These are phyloP conservation scores for Rhynchosporium graminicola DNA, from an alignment of 2,329 filamentous ascomycete species.

Conservation along the genomic window DNA sequence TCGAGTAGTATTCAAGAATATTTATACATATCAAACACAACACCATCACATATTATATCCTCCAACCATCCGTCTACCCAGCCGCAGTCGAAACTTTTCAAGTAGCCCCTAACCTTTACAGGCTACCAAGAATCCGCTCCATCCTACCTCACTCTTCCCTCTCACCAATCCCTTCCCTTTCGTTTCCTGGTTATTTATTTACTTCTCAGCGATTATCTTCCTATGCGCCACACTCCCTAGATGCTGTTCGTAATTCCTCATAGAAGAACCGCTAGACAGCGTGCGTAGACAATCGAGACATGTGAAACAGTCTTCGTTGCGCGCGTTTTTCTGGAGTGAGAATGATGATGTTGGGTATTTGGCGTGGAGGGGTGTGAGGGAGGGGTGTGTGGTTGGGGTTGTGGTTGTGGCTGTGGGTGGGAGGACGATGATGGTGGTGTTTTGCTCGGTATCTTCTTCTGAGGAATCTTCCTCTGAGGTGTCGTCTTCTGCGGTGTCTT, in stretches of 20 bases:
- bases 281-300: background rate
- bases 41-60: background rate
- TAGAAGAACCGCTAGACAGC: background rate
- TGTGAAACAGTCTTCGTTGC: background rate
- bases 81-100: background rate
- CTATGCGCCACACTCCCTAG: background rate
- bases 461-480: background rate
- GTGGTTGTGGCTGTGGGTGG: background rate
- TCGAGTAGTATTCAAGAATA: too few relatives aligned
- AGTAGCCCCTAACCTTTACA: too few relatives aligned
- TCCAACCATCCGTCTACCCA: background rate
- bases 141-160: background rate
- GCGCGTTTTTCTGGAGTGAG: background rate
- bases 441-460: too few relatives aligned
- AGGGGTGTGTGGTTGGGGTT: background rate
- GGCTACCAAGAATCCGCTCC: background rate
- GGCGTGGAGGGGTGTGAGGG: background rate
- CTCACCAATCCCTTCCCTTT: background rate
- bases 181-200: background rate
- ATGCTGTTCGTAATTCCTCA: slow-evolving; percentile 2
- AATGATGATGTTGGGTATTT: background rate
- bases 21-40: too few relatives aligned
- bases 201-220: background rate
- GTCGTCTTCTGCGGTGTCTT: too few relatives aligned
- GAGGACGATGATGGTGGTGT: background rate